These are phyloP conservation scores for Fusarium temperatum DNA, from an alignment of 2,329 filamentous ascomycete genomes.

Conservation along the genomic window DNA sequence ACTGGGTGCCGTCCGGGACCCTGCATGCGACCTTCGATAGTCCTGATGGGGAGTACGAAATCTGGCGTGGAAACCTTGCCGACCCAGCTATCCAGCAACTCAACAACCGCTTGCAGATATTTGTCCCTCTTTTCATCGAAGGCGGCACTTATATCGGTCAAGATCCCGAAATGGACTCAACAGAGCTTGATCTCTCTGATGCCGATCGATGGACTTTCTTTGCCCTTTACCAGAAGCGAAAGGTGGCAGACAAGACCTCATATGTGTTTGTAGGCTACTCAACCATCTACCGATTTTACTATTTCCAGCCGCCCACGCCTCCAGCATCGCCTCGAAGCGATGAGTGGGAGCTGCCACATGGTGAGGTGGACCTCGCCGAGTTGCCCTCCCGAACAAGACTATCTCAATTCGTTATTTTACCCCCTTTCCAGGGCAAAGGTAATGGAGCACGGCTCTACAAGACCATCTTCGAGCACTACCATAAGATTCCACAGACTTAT, in stretches of 20 bases:
- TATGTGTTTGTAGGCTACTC: constrained; percentile 90
- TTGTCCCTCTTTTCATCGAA: constrained; percentile 90
- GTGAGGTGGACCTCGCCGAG: constrained; percentile 62
- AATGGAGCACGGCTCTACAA: constrained; percentile 85
- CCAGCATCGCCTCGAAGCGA: constrained; percentile 49
- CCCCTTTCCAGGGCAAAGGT: constrained; percentile 83
- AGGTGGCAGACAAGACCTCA: constrained; percentile 56
- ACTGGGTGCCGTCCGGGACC: constrained; percentile 78
- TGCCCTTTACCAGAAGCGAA: constrained; percentile 78
- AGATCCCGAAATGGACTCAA: constrained; percentile 59
- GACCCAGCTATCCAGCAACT: constrained; percentile 76
- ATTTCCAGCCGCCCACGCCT: constrained; percentile 61
- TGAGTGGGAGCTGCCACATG: constrained; percentile 56
- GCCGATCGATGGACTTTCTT: constrained; percentile 92
- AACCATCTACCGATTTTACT: constrained; percentile 89
- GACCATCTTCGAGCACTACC: constrained; percentile 76
- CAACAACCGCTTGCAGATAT: constrained; percentile 82
- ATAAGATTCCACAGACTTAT: constrained; percentile 72
- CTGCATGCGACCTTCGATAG: constrained; percentile 71
- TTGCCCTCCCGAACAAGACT: constrained; percentile 83
- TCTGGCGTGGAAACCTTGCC: constrained; percentile 81
- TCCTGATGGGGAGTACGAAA: constrained; percentile 75
- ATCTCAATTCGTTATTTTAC: constrained; percentile 92
- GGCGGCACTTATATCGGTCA: constrained; percentile 79
- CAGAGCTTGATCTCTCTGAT: constrained; percentile 74